Percentiles rank a stretch among this genome's conserved stretches.
phyloP scores from a whole-genome alignment of 139 green algal genomes.

The Coelastrella sp. region DNA sequence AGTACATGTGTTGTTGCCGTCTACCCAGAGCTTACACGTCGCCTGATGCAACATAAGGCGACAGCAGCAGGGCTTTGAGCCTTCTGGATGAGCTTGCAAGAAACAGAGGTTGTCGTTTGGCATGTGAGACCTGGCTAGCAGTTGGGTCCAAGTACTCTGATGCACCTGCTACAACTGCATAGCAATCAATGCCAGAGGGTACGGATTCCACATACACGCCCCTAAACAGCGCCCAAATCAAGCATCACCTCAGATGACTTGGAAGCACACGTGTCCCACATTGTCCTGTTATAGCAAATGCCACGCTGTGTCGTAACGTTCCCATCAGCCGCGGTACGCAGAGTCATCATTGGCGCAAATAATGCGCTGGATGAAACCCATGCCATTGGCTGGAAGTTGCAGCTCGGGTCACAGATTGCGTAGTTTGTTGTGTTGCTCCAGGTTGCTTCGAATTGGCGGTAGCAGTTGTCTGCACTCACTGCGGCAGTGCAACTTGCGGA shows the following conservation, averaged over 20 bases:
- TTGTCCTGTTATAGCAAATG: background rate
- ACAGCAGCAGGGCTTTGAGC: no score
- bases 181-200: no score
- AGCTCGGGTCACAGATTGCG: background rate
- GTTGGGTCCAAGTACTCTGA: no score
- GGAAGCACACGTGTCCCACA: background rate
- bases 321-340: background rate
- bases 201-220: no score
- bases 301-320: background rate
- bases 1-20: constrained; percentile 11
- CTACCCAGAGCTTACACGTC: background rate
- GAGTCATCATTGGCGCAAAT: background rate
- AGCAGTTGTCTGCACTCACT: background rate
- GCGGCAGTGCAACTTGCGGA: background rate
- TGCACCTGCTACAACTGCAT: no score
- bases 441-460: background rate
- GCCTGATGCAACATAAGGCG: background rate
- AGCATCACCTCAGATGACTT: background rate
- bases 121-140: no score
- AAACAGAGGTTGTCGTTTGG: no score
- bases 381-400: background rate
- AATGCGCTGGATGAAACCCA: background rate
- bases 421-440: background rate
- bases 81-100: no score
- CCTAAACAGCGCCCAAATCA: background rate